phyloP scores from a whole-genome alignment of 2,329 filamentous ascomycete genomes.

The Fusarium praegraminearum region DNA sequence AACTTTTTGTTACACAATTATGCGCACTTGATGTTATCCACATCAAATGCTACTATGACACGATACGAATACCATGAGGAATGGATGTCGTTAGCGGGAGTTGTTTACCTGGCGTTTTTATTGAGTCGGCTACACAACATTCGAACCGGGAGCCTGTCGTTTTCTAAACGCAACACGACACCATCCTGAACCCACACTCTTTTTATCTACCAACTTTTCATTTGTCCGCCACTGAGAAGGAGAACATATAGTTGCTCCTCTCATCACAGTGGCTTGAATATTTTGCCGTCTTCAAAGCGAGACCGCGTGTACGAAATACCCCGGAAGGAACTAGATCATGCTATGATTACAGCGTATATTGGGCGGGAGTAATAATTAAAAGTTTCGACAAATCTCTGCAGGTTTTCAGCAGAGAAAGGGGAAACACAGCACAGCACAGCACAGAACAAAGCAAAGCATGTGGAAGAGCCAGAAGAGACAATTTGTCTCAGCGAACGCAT shows the following conservation, averaged over 20 bases:
- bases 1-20: conserved; percentile 43
- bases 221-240: conserved; percentile 23
- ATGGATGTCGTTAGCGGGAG: conserved; percentile 39
- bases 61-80: conserved; percentile 49
- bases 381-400: conserved; percentile 41
- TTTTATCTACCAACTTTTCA: conserved; percentile 29
- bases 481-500: conserved; percentile 33
- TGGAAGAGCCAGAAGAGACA: conserved; percentile 31
- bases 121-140: conserved; percentile 36
- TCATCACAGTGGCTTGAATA: conserved; percentile 25
- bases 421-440: conserved; percentile 35
- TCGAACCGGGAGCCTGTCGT: conserved; percentile 27
- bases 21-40: conserved; percentile 34
- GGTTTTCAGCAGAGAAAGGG: conserved; percentile 35
- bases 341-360: conserved; percentile 46
- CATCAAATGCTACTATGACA: conserved; percentile 42
- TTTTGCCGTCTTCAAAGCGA: conserved; percentile 46
- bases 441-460: conserved; percentile 30
- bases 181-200: conserved; percentile 20
- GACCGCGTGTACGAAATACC: conserved; percentile 51
- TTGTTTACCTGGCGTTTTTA: conserved; percentile 42
- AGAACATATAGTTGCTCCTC: conserved; percentile 20
- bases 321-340: conserved; percentile 48
- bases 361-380: conserved; percentile 46
- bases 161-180: conserved; percentile 28